A percentile compares a stretch with the other conserved stretches of the same genome.
Conservation (phyloP, 169 alveolate genomes). For the Besnoitia besnoiti region DNA sequence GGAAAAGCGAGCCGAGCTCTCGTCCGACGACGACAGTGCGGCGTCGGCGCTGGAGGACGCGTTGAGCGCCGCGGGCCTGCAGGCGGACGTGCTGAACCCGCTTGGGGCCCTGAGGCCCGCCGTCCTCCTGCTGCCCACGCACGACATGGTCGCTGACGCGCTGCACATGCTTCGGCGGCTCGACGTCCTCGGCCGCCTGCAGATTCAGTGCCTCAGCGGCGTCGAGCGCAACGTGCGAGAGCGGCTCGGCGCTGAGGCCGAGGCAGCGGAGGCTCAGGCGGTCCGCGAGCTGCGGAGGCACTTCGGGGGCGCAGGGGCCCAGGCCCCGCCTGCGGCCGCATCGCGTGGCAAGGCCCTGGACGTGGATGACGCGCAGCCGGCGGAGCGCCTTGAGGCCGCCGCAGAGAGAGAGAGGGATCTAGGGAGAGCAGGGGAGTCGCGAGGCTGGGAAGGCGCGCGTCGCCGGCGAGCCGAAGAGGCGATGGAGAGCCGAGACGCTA, state of each 20-base stretch:
- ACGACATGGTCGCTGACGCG: slow-evolving; percentile 3
- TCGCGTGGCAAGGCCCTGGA: background rate
- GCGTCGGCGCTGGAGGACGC: background rate
- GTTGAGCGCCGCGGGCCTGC: background rate
- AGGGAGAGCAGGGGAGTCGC: background rate
- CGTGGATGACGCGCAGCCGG: background rate
- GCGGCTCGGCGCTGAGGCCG: background rate
- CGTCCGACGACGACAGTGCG: background rate
- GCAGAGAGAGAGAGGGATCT: background rate
- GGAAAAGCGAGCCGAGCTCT: background rate
- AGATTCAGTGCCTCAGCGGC: slow-evolving; percentile 30
- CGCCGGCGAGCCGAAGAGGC: background rate
- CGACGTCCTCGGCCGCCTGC: slow-evolving; percentile 30
- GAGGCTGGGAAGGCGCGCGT: background rate
- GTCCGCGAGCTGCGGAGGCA: too few relatives aligned
- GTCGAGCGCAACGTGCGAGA: background rate
- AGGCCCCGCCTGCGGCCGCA: too few relatives aligned
- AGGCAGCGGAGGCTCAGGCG: background rate
- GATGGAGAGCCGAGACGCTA: background rate
- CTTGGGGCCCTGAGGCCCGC: slow-evolving; percentile 30
- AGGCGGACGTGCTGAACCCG: background rate
- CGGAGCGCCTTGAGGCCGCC: background rate
- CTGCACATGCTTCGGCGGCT: slow-evolving; percentile 8
- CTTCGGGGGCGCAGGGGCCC: too few relatives aligned
- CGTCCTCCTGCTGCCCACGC: slow-evolving; percentile 32